Conservation (phyloP, 768 basidiomycete species). For the Tulasnella sp. region DNA sequence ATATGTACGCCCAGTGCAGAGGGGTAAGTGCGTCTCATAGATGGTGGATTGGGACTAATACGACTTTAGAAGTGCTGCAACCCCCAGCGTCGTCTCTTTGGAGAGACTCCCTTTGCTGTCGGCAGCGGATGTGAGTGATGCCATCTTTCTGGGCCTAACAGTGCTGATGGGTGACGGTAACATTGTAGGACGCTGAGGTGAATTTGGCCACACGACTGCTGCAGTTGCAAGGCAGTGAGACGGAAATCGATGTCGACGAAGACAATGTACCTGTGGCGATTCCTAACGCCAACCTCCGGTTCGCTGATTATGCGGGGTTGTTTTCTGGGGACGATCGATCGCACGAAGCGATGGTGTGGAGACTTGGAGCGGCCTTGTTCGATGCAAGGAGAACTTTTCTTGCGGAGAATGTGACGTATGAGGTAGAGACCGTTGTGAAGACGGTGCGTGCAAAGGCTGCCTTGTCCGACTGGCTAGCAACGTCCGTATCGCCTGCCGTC, state of each 20-base stretch:
- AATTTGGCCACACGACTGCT: slow-evolving; percentile 49
- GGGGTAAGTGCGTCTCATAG: slow-evolving; percentile 32
- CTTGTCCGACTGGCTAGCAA: slow-evolving; percentile 75
- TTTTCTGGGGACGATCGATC: slow-evolving; percentile 61
- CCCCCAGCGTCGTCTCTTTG: slow-evolving; percentile 21
- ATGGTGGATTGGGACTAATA: slow-evolving; percentile 34
- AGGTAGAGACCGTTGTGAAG: slow-evolving; percentile 47
- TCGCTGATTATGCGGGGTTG: slow-evolving; percentile 61
- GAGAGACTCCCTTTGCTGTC: slow-evolving; percentile 24
- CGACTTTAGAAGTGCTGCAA: not conserved
- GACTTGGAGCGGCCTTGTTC: slow-evolving; percentile 80
- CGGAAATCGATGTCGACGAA: slow-evolving; percentile 54
- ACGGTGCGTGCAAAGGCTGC: slow-evolving; percentile 63
- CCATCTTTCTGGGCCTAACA: not conserved
- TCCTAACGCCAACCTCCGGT: slow-evolving; percentile 52
- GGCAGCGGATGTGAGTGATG: slow-evolving; percentile 18
- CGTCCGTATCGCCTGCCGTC: slow-evolving; percentile 52
- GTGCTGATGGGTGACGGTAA: not conserved
- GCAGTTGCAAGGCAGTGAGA: slow-evolving; percentile 62
- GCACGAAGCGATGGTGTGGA: slow-evolving; percentile 68
- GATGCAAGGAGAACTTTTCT: slow-evolving; percentile 66
- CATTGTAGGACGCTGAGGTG: slow-evolving; percentile 28
- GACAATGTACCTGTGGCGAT: slow-evolving; percentile 56
- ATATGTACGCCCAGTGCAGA: slow-evolving; percentile 27
- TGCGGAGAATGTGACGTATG: slow-evolving; percentile 40